These are phyloP conservation scores for Wilcoxina mikolae DNA, from an alignment of 495 filamentous ascomycete genomes.

Conservation along the genomic window DNA sequence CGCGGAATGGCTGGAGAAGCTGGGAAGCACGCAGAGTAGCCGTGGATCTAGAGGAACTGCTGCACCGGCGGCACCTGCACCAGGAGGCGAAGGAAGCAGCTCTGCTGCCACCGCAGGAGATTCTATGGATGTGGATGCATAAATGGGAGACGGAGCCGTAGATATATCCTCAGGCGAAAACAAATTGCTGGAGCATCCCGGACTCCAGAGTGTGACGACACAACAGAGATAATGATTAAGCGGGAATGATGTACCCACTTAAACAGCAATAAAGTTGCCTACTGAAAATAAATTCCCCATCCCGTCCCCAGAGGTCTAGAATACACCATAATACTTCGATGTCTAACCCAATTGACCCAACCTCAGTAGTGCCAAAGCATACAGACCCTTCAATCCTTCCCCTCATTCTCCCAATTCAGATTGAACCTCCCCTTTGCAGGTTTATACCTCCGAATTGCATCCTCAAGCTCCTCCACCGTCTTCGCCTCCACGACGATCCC, in stretches of 20 bases:
- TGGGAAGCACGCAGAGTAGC: constrained; percentile 41
- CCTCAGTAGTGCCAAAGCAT: no score
- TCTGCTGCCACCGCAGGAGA: neutral
- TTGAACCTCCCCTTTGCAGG: constrained; percentile 57
- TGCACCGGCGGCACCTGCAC: neutral
- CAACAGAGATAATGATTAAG: no score
- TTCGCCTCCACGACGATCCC: constrained; percentile 65
- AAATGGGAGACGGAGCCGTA: neutral
- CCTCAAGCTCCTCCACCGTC: constrained; percentile 54
- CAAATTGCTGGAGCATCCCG: neutral
- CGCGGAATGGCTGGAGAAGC: constrained; percentile 56
- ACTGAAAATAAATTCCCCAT: no score
- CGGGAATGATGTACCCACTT: no score
- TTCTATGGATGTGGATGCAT: constrained; percentile 4
- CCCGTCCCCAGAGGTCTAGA: no score
- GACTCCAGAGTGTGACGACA: no score
- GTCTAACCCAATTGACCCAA: no score
- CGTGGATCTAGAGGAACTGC: constrained; percentile 19
- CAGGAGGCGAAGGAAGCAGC: neutral
- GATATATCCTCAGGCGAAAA: constrained; percentile 3
- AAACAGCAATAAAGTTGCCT: no score
- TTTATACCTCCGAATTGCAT: constrained; percentile 56
- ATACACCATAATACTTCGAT: no score
- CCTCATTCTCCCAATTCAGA: constrained; percentile 62
- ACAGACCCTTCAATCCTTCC: neutral